phyloP scores from a whole-genome alignment of 164 flowering plant genomes.

The Macadamia integrifolia region DNA sequence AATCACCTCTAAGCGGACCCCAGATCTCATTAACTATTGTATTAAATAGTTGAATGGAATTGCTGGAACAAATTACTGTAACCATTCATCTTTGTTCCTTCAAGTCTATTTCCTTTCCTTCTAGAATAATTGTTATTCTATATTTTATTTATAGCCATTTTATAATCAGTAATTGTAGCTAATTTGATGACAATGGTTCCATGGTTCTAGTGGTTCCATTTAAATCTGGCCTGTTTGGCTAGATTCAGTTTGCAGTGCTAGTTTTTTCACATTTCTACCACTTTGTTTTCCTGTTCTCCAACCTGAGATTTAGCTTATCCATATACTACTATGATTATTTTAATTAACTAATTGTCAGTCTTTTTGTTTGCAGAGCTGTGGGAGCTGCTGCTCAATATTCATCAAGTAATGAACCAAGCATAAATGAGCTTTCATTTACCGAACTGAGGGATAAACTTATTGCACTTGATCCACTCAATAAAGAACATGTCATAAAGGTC shows the following conservation, averaged over 20 bases:
- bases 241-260: too few species aligned
- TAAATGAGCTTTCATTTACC: conserved; percentile 74
- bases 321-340: not conserved
- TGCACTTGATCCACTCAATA: conserved; percentile 90
- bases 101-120: not conserved
- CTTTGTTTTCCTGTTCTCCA: too few species aligned
- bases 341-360: conserved; percentile 13
- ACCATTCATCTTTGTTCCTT: too few species aligned
- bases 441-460: conserved; percentile 92
- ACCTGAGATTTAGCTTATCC: not conserved
- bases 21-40: not conserved
- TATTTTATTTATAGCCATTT: too few species aligned
- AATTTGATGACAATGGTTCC: too few species aligned
- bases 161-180: too few species aligned
- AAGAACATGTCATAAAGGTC: conserved; percentile 66
- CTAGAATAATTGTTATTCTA: not conserved
- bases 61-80: not conserved
- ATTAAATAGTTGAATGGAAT: not conserved
- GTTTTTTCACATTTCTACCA: too few species aligned
- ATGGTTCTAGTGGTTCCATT: too few species aligned
- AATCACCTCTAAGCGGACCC: not conserved
- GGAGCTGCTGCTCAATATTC: conserved; percentile 20
- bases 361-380: conserved; percentile 39
- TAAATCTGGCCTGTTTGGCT: too few species aligned
- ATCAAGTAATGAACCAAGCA: conserved; percentile 37